Base-by-base conservation (phyloP, 169 alveolate genomes). In the Plasmodium reichenowi region DNA sequence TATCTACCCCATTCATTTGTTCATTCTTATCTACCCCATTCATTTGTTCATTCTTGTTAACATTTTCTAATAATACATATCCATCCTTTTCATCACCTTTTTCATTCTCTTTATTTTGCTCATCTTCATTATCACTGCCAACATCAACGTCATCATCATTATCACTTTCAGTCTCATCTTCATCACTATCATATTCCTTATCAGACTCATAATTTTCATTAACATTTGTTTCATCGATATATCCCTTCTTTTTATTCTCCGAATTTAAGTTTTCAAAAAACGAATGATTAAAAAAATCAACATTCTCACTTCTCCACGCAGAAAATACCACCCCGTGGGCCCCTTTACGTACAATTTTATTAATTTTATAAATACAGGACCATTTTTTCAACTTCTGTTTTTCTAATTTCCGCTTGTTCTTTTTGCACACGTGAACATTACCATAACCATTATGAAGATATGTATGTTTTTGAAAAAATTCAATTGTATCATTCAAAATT, bases 361-460 rank as follows among this genome's bases (percentile, higher is more conserved):
- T 62, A 58, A 76, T 76, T 47, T 76, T 76, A 58, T 76, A 76
- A 67, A 76, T 75, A 6, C 70, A 56, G n/a, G 88, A 76, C 88
- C 88, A 76, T 56, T 62, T 50, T 45, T 54, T 67, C 26, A 76
- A 12, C 50, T 64, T 76, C 17, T 76, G 63, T 43, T 76, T 67
- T 10, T 70, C 38, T 48, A 76, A 64, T 70, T 22, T 48, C 17
- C 75, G 56, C 58, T 50, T 76, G 45, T 50, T 54, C 17, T 58
- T 67, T 76, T 22, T 47, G 54, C 67, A 76, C 43, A 63, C 47
- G 43, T 64, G 20, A 9, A 63, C 88, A 12, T 64, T 48, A 2
- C 88, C 88, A 76, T 76, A 76, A 12, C 88, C 88, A 48, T 76
- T 76, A 50, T 76, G 88, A 4, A 76, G 58, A 63, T 76, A 76